Evolutionary conservation across 768 basidiomycete genomes (phyloP).

Genomic region (Russula foetens): DNA sequence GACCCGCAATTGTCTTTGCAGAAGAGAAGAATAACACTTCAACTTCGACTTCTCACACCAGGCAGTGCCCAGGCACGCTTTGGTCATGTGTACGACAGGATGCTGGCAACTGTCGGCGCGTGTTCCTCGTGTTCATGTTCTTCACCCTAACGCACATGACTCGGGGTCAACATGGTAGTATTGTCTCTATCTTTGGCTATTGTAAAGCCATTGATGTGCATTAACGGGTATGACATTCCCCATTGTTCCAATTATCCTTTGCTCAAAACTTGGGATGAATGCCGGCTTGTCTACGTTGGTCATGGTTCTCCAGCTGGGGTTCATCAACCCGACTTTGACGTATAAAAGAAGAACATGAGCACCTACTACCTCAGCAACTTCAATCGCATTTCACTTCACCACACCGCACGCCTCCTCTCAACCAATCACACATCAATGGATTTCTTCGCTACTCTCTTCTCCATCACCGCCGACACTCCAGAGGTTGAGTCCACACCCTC

Average conservation of each 20-base stretch:
- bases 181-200: too few species aligned
- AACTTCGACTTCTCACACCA: too few species aligned
- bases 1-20: too few species aligned
- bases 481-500: neutral
- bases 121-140: too few species aligned
- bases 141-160: too few species aligned
- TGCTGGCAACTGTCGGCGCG: too few species aligned
- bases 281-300: neutral
- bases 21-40: too few species aligned
- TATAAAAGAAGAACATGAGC: neutral
- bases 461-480: neutral
- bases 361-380: neutral
- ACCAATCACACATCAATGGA: neutral
- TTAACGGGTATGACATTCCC: neutral
- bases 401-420: neutral
- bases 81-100: too few species aligned
- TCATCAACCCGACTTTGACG: neutral
- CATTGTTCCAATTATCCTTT: neutral
- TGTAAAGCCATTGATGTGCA: too few species aligned
- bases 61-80: too few species aligned
- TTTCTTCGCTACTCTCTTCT: neutral
- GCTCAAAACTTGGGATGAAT: neutral
- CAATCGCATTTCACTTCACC: neutral
- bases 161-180: too few species aligned
- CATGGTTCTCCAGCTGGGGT: neutral